Evolutionary conservation across 2,329 filamentous ascomycete species (phyloP).

Genomic region (Tolypocladium ophioglossoides): DNA sequence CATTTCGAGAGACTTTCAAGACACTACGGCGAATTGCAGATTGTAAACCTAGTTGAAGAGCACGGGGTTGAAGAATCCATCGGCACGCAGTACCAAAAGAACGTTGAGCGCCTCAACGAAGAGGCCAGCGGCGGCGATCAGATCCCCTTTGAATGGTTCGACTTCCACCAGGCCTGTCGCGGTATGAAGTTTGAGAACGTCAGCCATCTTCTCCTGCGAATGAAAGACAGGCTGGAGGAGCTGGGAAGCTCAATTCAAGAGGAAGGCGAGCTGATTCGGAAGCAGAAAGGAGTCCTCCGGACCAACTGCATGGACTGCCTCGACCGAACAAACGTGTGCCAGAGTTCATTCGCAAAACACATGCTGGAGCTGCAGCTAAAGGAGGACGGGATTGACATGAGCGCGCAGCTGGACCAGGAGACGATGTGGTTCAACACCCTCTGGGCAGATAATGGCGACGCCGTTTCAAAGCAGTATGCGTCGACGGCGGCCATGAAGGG

Average conservation of each 20-base stretch:
- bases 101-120: constrained; percentile 56
- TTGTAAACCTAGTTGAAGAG: constrained; percentile 81
- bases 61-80: constrained; percentile 72
- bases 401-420: constrained; percentile 62
- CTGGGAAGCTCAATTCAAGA: constrained; percentile 59
- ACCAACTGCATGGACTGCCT: constrained; percentile 99
- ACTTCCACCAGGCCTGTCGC: constrained; percentile 85
- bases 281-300: constrained; percentile 68
- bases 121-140: constrained; percentile 33
- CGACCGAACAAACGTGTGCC: constrained; percentile 90
- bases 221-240: constrained; percentile 56
- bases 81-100: constrained; percentile 65
- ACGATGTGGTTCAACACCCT: constrained; percentile 92
- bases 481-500: constrained; percentile 94
- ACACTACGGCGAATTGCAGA: constrained; percentile 67
- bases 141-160: constrained; percentile 82
- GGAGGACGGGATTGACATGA: constrained; percentile 64
- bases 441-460: constrained; percentile 97
- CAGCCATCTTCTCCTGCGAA: constrained; percentile 59
- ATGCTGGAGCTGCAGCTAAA: constrained; percentile 73
- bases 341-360: constrained; percentile 79
- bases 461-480: constrained; percentile 90
- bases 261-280: constrained; percentile 29
- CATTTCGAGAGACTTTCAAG: constrained; percentile 64
- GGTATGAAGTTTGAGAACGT: constrained; percentile 99